Base-by-base conservation (phyloP, 179 eudicot genomes). In the Silene noctiflora region DNA sequence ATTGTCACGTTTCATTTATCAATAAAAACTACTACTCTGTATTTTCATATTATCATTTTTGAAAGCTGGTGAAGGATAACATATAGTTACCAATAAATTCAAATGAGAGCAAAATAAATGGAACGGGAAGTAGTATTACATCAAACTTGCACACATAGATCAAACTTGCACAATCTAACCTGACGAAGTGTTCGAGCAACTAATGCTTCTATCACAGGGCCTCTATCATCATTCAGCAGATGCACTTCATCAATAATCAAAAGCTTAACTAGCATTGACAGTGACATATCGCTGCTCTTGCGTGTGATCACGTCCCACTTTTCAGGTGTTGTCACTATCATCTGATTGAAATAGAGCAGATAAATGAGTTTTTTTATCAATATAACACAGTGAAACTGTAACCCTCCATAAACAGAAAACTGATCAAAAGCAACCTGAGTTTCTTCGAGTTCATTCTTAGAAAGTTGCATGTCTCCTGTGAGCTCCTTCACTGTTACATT, bases 231-330 rank as follows among this genome's bases (percentile, higher is more conserved):
- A 85, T 95, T 95, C 82, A 95, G 74, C 74, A 95, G 89, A 86
- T 95, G 99, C 46, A 95, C 99, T 90, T 95, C 99, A 83, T 95
- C 99, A 83, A 95, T 93, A 71, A 95, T 93, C 74, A 95, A 75
- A 75, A 95, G 99, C 83, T 93, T 95, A 78, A 95, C 99, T 12
- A 95, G 91, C 99, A 87, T 88, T 55, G 99, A 91, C 75, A 95
- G 94, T 58, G 99, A 85, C 99, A 95, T 95, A 77, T 95, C 99
- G 59, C 97, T 95, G 85, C 99, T 95, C 87, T 95, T 95, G 75
- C 99, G 99, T 56, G 99, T 95, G 80, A 95, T 93, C 78, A 95
- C 99, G 68, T 95, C 99, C 99, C 99, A 93, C 83, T 95, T 95
- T 84, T 95, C 99, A 76, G 99, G 99, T 64, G 99, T 95, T 39